Percentiles rank a stretch among this genome's conserved stretches.
Conservation (phyloP, 2,329 filamentous ascomycete species). For the Colletotrichum scovillei region DNA sequence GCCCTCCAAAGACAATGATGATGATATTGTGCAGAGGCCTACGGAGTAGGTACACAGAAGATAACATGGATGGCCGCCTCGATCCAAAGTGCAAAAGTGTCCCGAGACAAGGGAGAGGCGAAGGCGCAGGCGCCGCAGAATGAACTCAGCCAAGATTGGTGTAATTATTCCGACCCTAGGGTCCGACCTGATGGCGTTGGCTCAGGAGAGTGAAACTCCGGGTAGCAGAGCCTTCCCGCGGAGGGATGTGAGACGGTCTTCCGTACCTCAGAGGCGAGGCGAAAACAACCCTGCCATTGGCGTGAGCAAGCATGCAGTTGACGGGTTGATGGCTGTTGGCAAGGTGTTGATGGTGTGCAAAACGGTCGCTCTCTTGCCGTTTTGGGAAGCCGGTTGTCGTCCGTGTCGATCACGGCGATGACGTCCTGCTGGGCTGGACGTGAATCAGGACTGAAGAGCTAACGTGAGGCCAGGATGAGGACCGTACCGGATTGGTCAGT, state of each 20-base stretch:
- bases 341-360: background rate
- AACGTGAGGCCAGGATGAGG: background rate
- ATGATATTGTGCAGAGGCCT: background rate
- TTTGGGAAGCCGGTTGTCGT: slow-evolving; percentile 30
- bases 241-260: slow-evolving; percentile 4
- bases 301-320: background rate
- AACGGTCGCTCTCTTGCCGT: slow-evolving; percentile 27
- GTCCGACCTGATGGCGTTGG: background rate
- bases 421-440: slow-evolving; percentile 20
- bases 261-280: background rate
- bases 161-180: background rate
- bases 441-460: slow-evolving; percentile 1
- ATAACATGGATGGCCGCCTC: background rate
- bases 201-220: slow-evolving; percentile 17
- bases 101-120: background rate
- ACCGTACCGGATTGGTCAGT: slow-evolving; percentile 3
- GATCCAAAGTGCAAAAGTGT: background rate
- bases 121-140: background rate
- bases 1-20: background rate
- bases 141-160: background rate
- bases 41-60: too few relatives aligned
- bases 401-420: slow-evolving; percentile 32
- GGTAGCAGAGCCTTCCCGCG: background rate
- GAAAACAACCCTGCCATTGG: background rate
- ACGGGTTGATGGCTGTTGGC: slow-evolving; percentile 4